Percentiles rank a stretch among this genome's conserved stretches.
Evolutionary conservation across 192 early-diverging fungal species (phyloP).

Genomic region (Mortierella antarctica): DNA sequence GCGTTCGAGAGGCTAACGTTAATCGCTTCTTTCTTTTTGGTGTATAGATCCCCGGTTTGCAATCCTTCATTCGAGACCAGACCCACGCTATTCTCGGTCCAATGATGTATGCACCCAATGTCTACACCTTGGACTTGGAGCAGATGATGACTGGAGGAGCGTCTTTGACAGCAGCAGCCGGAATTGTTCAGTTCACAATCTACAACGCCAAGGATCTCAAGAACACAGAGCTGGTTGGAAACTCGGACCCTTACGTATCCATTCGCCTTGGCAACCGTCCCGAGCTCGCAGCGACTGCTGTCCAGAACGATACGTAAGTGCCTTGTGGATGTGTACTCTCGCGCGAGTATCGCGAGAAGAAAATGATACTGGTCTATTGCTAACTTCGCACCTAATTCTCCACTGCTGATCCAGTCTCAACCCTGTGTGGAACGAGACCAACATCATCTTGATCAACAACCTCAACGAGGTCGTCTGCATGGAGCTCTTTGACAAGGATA

Average conservation of each 20-base stretch:
- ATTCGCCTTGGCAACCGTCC: slow-evolving; percentile 79
- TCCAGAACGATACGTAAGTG: slow-evolving; percentile 73
- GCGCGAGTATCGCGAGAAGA: neutral
- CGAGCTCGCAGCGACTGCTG: slow-evolving; percentile 69
- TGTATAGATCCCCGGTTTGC: slow-evolving; percentile 81
- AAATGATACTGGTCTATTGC: neutral
- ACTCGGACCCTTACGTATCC: slow-evolving; percentile 88
- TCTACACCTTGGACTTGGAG: slow-evolving; percentile 82
- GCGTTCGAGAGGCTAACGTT: too few relatives aligned
- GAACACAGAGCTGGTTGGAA: slow-evolving; percentile 90
- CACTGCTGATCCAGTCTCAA: slow-evolving; percentile 47
- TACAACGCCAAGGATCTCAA: slow-evolving; percentile 83
- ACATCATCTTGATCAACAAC: slow-evolving; percentile 80
- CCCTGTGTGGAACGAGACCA: slow-evolving; percentile 89
- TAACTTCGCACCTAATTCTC: neutral
- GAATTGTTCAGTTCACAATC: slow-evolving; percentile 86
- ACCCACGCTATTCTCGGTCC: slow-evolving; percentile 78
- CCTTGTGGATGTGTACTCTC: neutral
- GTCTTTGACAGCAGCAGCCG: slow-evolving; percentile 75
- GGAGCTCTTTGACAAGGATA: slow-evolving; percentile 86
- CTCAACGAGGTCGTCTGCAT: slow-evolving; percentile 79
- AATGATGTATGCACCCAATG: slow-evolving; percentile 89
- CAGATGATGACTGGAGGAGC: slow-evolving; percentile 77
- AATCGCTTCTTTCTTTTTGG: too few relatives aligned
- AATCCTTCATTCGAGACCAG: slow-evolving; percentile 78